These are phyloP conservation scores for Sporopachydermia quercuum DNA, from an alignment of 805 yeast genomes.

Conservation along the genomic window DNA sequence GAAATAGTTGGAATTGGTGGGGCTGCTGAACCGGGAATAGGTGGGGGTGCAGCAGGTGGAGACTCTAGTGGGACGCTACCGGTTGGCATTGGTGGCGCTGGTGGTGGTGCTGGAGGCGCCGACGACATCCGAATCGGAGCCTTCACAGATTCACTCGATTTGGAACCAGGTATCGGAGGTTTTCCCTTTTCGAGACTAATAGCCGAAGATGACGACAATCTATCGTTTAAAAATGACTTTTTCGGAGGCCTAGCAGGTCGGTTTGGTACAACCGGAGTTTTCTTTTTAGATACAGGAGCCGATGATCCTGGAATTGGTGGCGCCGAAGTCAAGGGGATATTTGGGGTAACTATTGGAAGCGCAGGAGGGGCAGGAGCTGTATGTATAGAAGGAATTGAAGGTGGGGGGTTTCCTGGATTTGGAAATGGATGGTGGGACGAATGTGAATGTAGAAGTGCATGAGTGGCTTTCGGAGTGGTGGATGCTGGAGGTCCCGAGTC, in stretches of 20 bases:
- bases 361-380: slow-evolving; percentile 12
- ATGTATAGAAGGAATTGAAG: slow-evolving; percentile 14
- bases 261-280: background rate
- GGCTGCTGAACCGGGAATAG: slow-evolving; percentile 5
- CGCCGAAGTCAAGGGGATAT: slow-evolving; percentile 6
- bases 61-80: slow-evolving; percentile 4
- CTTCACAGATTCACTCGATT: slow-evolving; percentile 3
- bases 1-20: slow-evolving; percentile 6
- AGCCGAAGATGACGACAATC: background rate
- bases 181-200: background rate
- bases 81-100: slow-evolving; percentile 7
- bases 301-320: slow-evolving; percentile 7
- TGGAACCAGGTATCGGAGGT: background rate
- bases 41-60: slow-evolving; percentile 7
- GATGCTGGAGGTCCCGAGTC: slow-evolving; percentile 8
- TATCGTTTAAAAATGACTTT: background rate
- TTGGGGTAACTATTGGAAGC: slow-evolving; percentile 9
- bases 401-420: slow-evolving; percentile 13
- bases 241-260: slow-evolving; percentile 1
- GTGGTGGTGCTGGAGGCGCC: slow-evolving; percentile 4
- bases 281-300: slow-evolving; percentile 2
- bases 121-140: slow-evolving; percentile 7
- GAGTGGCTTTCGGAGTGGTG: slow-evolving; percentile 9
- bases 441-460: too few relatives aligned
- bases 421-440: slow-evolving; percentile 10